Evolutionary conservation across 1,284 basidiomycete species (phyloP), one percentile per base, ranked within the genome.

Genomic region (Naganishia sp.): DNA sequence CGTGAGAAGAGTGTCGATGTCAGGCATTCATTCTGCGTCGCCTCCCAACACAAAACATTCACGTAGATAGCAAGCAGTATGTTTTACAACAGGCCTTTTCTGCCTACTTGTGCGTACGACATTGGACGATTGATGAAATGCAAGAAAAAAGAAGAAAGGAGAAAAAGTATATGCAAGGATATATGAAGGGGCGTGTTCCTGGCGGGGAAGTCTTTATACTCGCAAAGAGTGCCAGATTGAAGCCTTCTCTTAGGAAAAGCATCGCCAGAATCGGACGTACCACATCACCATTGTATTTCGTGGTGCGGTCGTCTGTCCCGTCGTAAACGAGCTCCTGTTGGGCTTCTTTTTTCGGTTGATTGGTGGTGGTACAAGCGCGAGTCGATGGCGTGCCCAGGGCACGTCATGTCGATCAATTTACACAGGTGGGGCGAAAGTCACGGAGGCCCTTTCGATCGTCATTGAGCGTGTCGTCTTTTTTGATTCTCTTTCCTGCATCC

Each of bases 121-220:
- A 31, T 36, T 31, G 7, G 50, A 53, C 18, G 21, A 10, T 49
- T 21, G 48, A 49, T 39, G 4, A 2, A 13, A 9, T 23, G 50
- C 50, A 53, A 53, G 50, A 53, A 33, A 50, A 33, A 53, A 15
- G 50, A 7, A 13, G 36, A 7, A 39, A 3, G 36, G 36, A 7
- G 36, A 39, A 53, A 31, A 55, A 55, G 53, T 55, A 55, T 55
- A 55, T 55, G 53, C 53, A 39, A 42, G 53, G n/a, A 36, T 23
- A 49, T 49, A 49, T 49, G n/a, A 39, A 39, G 36, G 10, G 36
- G 36, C 28, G 36, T 39, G 36, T 39, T 7, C 13, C 36, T 3
- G 36, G 36, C 13, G 36, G 28, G 36, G 9, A 7, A 39, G 36
- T 13, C 36, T 39, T 13, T 39, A 39, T 39, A 7, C 36, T 39